A percentile compares a stretch with the other conserved stretches of the same genome.
These are phyloP conservation scores for Paramecium caudatum DNA, from an alignment of 73 alveolate species.

Conservation along the genomic window DNA sequence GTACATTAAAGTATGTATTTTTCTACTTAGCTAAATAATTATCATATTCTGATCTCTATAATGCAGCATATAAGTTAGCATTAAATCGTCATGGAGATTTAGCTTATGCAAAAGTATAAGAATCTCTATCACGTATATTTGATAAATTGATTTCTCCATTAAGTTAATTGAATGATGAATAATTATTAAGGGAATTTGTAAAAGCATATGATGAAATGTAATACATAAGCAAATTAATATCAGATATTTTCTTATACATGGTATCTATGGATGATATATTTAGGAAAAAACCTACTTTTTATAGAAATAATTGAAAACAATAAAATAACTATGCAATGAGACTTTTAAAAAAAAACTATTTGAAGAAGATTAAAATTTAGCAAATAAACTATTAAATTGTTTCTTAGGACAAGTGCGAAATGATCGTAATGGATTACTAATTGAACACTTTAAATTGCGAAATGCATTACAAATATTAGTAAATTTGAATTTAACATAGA, in stretches of 20 bases:
- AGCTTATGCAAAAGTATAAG: background rate
- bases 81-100: constrained; percentile 9
- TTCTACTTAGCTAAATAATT: background rate
- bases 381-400: background rate
- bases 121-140: background rate
- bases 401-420: background rate
- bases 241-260: background rate
- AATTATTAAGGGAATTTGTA: background rate
- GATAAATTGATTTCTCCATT: background rate
- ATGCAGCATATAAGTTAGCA: background rate
- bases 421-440: background rate
- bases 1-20: background rate
- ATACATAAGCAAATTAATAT: background rate
- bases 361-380: background rate
- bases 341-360: background rate
- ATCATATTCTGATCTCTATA: background rate
- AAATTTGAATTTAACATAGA: background rate
- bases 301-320: background rate
- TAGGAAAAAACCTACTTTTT: background rate
- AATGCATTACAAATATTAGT: constrained; percentile 55
- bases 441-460: constrained; percentile 18
- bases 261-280: background rate
- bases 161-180: background rate
- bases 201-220: background rate
- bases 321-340: background rate